Evolutionary conservation across 2,329 filamentous ascomycete species (phyloP).

Genomic region (Verticillium klebahnii): DNA sequence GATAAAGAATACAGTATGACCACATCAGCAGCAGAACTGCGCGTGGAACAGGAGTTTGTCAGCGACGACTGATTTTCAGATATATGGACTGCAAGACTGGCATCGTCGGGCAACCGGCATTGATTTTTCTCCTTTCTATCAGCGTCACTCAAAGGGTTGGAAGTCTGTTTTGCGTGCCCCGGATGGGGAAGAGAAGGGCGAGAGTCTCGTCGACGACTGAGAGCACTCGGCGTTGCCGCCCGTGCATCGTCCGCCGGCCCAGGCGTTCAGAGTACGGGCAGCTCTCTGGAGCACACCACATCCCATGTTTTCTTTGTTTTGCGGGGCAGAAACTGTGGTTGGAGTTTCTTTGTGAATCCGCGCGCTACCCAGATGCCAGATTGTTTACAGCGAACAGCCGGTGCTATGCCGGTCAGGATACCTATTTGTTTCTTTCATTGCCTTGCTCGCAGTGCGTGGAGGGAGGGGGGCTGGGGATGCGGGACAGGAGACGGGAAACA

Average conservation of each 20-base stretch:
- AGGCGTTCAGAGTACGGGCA: not conserved
- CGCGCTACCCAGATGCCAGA: not conserved
- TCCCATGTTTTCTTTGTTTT: not conserved
- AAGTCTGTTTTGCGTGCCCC: not conserved
- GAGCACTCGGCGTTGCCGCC: not conserved
- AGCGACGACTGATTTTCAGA: not conserved
- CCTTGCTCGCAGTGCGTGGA: not conserved
- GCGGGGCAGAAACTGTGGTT: not conserved
- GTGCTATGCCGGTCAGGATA: not conserved
- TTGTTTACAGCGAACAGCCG: not conserved
- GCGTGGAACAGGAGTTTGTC: not conserved
- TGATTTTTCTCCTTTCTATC: slow-evolving; percentile 1
- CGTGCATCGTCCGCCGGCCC: not conserved
- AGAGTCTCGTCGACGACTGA: not conserved
- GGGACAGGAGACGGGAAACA: not conserved
- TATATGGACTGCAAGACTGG: slow-evolving; percentile 7
- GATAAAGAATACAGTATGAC: not conserved
- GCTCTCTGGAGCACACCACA: not conserved
- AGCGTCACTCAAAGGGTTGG: slow-evolving; percentile 2
- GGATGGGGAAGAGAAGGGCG: not conserved
- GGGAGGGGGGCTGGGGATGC: not conserved
- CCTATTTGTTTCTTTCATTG: not conserved
- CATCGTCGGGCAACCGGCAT: slow-evolving; percentile 13
- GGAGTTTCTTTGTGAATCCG: not conserved
- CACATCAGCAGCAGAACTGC: not conserved